Percentiles rank a stretch among this genome's conserved stretches.
Conservation (phyloP, 768 basidiomycete genomes). For the Fomitopsis pulvina region DNA sequence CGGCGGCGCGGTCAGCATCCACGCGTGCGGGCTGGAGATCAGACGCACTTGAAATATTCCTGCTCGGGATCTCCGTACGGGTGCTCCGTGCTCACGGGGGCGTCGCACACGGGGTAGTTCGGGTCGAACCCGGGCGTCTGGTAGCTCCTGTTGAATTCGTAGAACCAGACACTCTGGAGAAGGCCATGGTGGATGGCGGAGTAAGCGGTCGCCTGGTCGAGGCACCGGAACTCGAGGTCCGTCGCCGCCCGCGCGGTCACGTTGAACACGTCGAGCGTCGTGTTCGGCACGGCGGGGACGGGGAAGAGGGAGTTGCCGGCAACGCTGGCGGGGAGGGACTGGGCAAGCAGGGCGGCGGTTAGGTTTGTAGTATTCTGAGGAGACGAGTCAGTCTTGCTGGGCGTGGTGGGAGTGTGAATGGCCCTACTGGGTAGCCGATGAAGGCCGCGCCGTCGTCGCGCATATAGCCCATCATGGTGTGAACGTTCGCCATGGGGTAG, state of each 20-base stretch:
- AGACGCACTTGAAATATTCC: conserved; percentile 38
- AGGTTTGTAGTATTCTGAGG: conserved; percentile 14
- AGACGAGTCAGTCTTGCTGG: not conserved
- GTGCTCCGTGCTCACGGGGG: conserved; percentile 33
- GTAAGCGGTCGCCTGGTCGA: conserved; percentile 43
- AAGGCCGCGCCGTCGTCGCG: conserved; percentile 44
- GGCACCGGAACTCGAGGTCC: conserved; percentile 39
- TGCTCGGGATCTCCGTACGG: conserved; percentile 40
- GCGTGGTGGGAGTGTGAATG: not conserved
- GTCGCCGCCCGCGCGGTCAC: conserved; percentile 37
- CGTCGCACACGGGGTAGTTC: conserved; percentile 36
- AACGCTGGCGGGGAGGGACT: conserved; percentile 14
- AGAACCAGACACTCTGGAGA: conserved; percentile 35
- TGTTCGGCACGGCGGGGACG: conserved; percentile 27
- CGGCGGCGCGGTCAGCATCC: not conserved
- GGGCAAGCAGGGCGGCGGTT: conserved; percentile 17
- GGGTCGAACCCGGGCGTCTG: conserved; percentile 35
- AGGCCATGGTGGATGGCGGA: conserved; percentile 35
- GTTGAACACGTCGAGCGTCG: conserved; percentile 38
- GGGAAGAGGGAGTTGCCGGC: conserved; percentile 32
- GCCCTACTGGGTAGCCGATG: conserved; percentile 30
- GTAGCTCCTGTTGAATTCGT: conserved; percentile 42
- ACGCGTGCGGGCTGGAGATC: not conserved
- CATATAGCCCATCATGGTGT: conserved; percentile 46
- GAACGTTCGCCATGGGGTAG: conserved; percentile 35